Evolutionary conservation across 805 yeast species (phyloP).

Genomic region (Saturnispora serradocipensis): DNA sequence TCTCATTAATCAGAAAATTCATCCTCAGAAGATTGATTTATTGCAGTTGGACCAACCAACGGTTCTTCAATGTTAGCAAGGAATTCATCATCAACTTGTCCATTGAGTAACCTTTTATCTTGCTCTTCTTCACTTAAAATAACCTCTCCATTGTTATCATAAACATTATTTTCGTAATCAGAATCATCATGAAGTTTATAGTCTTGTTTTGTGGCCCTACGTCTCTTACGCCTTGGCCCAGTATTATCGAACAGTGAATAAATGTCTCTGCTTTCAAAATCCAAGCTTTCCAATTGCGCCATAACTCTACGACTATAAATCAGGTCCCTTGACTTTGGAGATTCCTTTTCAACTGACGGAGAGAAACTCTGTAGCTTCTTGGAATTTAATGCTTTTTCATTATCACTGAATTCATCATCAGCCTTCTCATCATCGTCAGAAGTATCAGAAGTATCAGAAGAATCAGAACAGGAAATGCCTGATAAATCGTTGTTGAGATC

Average conservation of each 20-base stretch:
- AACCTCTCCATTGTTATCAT: conserved; percentile 13
- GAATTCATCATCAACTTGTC: conserved; percentile 9
- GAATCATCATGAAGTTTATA: conserved; percentile 60
- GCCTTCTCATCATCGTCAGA: background rate
- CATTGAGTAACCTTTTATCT: conserved; percentile 11
- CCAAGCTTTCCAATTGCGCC: conserved; percentile 10
- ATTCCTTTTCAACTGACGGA: background rate
- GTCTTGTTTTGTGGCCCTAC: conserved; percentile 42
- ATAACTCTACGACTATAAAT: conserved; percentile 3
- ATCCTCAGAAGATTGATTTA: background rate
- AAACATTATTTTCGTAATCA: conserved; percentile 36
- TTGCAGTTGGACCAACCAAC: conserved; percentile 1
- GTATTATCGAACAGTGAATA: conserved; percentile 1
- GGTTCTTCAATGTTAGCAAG: background rate
- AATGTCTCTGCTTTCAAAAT: conserved; percentile 14
- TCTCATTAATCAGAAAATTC: conserved; percentile 2
- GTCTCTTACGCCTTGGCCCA: conserved; percentile 4
- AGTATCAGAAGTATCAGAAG: background rate
- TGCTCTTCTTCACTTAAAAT: conserved; percentile 17
- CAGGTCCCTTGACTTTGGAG: background rate
- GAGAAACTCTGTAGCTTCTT: background rate
- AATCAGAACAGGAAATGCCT: background rate
- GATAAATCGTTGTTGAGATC: background rate
- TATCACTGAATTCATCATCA: background rate
- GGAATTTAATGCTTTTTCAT: background rate